Conservation (phyloP, 805 yeast genomes). For the Cyberlindnera xylosilytica region DNA sequence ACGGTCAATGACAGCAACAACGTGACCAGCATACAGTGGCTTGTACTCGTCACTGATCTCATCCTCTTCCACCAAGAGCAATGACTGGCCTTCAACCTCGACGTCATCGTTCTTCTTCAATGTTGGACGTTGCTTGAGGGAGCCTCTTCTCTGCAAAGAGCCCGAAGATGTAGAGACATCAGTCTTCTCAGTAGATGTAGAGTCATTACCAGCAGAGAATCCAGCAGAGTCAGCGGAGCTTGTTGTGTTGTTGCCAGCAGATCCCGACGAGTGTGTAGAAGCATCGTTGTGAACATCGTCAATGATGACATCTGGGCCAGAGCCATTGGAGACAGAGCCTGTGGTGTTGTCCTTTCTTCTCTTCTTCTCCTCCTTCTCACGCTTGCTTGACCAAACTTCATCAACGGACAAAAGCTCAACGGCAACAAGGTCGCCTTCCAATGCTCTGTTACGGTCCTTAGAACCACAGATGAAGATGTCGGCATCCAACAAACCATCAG, state of each 20-base stretch:
- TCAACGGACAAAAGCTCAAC: conserved; percentile 92
- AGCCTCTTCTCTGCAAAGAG: conserved; percentile 73
- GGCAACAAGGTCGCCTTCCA: conserved; percentile 96
- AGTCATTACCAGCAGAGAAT: conserved; percentile 6
- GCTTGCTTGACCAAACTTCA: conserved; percentile 95
- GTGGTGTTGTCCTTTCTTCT: conserved; percentile 65
- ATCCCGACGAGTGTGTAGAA: conserved; percentile 42
- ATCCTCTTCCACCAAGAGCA: conserved; percentile 89
- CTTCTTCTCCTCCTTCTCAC: conserved; percentile 96
- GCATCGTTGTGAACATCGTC: conserved; percentile 84
- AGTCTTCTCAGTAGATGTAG: conserved; percentile 14
- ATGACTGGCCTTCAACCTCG: conserved; percentile 96
- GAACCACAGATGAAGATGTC: conserved; percentile 98
- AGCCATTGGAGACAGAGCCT: conserved; percentile 24
- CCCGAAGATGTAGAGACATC: conserved; percentile 31
- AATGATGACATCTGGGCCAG: conserved; percentile 56
- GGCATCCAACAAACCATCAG: conserved; percentile 93
- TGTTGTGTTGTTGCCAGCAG: conserved; percentile 1
- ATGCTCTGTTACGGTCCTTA: conserved; percentile 94
- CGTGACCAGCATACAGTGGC: conserved; percentile 96
- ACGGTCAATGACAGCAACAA: conserved; percentile 96
- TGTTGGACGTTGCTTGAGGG: conserved; percentile 91
- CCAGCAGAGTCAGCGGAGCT: conserved; percentile 5
- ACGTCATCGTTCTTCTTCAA: conserved; percentile 98
- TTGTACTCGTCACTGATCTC: conserved; percentile 89